Base-by-base conservation (phyloP, 2,329 filamentous ascomycete genomes). In the Colletotrichum agaves region DNA sequence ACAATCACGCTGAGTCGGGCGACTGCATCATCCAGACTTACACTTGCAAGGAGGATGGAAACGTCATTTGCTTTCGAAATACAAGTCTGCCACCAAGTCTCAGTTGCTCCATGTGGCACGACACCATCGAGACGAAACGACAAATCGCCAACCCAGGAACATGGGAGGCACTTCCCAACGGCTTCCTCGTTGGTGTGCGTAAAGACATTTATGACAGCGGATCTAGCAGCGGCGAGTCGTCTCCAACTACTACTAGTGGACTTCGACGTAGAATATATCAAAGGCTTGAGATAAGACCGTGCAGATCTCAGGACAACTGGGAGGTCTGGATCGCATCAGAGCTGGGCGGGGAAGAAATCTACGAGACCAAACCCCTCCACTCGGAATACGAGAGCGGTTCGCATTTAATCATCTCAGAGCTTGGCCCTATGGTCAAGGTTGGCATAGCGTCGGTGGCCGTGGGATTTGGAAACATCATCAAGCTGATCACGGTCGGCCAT, bases 401-500 rank as follows among this genome's bases (percentile, higher is more conserved):
- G 2, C 83, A 88, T 63, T 81, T 94, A 4, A 87, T 93, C 52
- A 88, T 93, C 21, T 86, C 86, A 2, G 84, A 84, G 50, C 80
- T 91, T 1, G 92, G 92, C 0, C 91, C 91, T 0, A 86, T 91
- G 63, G 82, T 83, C 2, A 81, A 82, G 59, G 79, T 93, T 1
- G 91, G 91, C 12, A 84, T 86, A 53, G 83, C 85, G 50, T 91
- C 89, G 57, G 83, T 93, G 3, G 92, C 88, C 0, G 85, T 94
- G 33, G 90, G 86, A 0, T 88, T 94, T 67, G 92, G 91, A 12
- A 92, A 93, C 71, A 83, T 88, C 1, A 83, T 94, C 73, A 94
- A 93, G 78, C 80, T 94, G 57, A 84, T 94, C 63, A 88, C 87
- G 2, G 81, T 91, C 5, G 91, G 90, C 5, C 85, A 87, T 70